phyloP scores from a whole-genome alignment of 208 protist genomes.

The Acanthamoeba castellanii region DNA sequence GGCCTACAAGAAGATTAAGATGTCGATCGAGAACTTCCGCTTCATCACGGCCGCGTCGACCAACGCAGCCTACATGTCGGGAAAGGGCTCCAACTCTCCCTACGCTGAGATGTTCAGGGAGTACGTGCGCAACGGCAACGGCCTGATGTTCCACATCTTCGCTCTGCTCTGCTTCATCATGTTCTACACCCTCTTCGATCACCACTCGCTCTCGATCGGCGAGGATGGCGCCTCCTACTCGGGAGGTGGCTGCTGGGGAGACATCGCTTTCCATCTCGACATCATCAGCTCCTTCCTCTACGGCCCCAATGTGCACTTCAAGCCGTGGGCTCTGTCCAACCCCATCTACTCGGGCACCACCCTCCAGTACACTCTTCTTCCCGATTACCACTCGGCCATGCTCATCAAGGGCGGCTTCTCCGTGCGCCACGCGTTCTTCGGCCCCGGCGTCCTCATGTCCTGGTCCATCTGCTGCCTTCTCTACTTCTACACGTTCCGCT shows the following conservation, averaged over 20 bases:
- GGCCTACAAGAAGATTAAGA: constrained; percentile 58
- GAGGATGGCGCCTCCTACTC: constrained; percentile 44
- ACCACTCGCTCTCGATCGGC: constrained; percentile 55
- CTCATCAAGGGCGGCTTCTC: constrained; percentile 63
- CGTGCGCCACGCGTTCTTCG: constrained; percentile 50
- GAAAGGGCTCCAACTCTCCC: background rate
- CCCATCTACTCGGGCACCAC: constrained; percentile 42
- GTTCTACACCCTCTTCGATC: constrained; percentile 64
- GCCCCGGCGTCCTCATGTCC: constrained; percentile 34
- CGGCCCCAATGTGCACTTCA: constrained; percentile 43
- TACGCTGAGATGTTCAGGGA: constrained; percentile 29
- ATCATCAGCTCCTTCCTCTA: constrained; percentile 64
- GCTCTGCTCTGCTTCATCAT: constrained; percentile 9
- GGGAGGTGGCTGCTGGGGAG: constrained; percentile 53
- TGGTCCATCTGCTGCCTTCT: constrained; percentile 68
- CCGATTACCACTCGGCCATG: constrained; percentile 69
- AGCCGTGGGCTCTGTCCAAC: constrained; percentile 54
- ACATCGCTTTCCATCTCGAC: constrained; percentile 57
- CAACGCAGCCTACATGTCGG: background rate
- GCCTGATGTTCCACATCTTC: constrained; percentile 56
- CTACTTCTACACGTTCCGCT: constrained; percentile 69
- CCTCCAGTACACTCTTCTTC: constrained; percentile 55
- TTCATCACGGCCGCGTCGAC: background rate
- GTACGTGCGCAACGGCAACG: constrained; percentile 44
- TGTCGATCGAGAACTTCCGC: constrained; percentile 50